Percentiles rank a stretch among this genome's conserved stretches.
Evolutionary conservation across 179 eudicot genomes (phyloP).

Genomic region (Corrigiola litoralis): DNA sequence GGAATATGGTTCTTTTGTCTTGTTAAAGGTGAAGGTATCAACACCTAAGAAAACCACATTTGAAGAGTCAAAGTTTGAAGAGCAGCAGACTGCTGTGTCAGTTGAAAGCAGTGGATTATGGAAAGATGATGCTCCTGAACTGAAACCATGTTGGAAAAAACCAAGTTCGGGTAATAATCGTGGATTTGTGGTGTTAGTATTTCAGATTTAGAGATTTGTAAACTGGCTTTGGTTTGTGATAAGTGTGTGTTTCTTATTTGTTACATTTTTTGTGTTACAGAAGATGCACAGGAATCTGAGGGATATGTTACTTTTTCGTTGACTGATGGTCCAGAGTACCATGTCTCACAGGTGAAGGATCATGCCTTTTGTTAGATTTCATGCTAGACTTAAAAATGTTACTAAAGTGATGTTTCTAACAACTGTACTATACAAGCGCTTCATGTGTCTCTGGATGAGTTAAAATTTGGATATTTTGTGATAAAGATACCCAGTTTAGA

Average conservation of each 20-base stretch:
- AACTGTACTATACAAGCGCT: not conserved
- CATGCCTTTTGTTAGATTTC: not conserved
- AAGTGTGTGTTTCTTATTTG: slow-evolving; percentile 3
- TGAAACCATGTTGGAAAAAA: slow-evolving; percentile 76
- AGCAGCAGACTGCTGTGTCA: slow-evolving; percentile 30
- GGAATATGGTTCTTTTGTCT: not conserved
- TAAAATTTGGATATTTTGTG: not conserved
- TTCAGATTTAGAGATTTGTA: not conserved
- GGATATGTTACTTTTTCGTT: slow-evolving; percentile 91
- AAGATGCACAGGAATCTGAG: slow-evolving; percentile 42
- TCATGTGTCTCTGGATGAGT: not conserved
- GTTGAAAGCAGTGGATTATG: slow-evolving; percentile 49
- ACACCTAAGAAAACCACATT: slow-evolving; percentile 23
- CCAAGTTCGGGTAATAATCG: slow-evolving; percentile 43
- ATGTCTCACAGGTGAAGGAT: slow-evolving; percentile 76
- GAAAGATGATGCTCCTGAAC: slow-evolving; percentile 53
- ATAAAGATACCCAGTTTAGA: not conserved
- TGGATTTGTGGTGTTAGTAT: slow-evolving; percentile 9
- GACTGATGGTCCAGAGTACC: slow-evolving; percentile 96
- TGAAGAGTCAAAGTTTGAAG: slow-evolving; percentile 35
- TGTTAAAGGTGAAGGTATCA: slow-evolving; percentile 31
- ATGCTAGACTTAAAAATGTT: not conserved
- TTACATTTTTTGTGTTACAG: slow-evolving; percentile 30
- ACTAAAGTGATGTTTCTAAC: not conserved
- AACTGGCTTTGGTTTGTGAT: not conserved